Percentiles rank a stretch among this genome's conserved stretches.
Evolutionary conservation across 1,284 basidiomycete species (phyloP).

Genomic region (Ustilago hordei): DNA sequence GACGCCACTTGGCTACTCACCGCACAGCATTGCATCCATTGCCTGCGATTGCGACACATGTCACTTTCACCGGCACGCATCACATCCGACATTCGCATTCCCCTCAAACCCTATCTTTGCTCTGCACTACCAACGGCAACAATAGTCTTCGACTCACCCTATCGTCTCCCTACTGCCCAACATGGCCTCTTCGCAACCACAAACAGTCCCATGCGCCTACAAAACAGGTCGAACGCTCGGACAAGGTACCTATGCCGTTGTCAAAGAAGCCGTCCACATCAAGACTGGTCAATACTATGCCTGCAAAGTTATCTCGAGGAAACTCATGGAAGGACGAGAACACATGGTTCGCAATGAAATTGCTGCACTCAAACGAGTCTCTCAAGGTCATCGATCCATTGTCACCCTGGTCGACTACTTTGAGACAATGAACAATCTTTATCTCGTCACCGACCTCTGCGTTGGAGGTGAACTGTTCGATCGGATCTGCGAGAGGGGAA

Average conservation of each 20-base stretch:
- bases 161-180: neutral
- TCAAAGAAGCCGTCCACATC: constrained; percentile 96
- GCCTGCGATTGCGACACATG: neutral
- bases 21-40: neutral
- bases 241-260: constrained; percentile 90
- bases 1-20: neutral
- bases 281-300: constrained; percentile 77
- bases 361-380: constrained; percentile 91
- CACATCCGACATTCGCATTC: neutral
- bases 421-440: constrained; percentile 90
- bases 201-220: constrained; percentile 67
- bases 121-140: no score
- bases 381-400: constrained; percentile 84
- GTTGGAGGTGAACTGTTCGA: constrained; percentile 98
- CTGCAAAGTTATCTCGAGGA: constrained; percentile 80
- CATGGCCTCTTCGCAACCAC: constrained; percentile 44
- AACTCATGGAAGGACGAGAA: constrained; percentile 82
- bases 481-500: constrained; percentile 96
- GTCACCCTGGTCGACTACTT: constrained; percentile 90
- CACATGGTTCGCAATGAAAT: constrained; percentile 92
- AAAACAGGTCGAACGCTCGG: constrained; percentile 72
- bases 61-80: neutral
- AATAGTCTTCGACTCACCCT: neutral
- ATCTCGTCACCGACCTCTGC: constrained; percentile 93
- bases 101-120: no score